Base-by-base conservation (phyloP, 164 flowering plant genomes). In the Houttuynia cordata region DNA sequence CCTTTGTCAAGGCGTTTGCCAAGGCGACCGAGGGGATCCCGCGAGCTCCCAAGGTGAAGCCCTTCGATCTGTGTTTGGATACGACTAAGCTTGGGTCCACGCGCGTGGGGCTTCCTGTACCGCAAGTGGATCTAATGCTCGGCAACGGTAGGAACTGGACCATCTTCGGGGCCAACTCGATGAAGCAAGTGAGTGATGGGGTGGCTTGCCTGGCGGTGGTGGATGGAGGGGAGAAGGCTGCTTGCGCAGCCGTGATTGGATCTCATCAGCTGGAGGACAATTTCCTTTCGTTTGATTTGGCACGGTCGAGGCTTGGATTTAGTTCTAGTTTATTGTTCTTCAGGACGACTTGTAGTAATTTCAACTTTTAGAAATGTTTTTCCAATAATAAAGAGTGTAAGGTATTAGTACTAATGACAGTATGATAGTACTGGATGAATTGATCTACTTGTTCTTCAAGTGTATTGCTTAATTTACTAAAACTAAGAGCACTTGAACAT, bases 211-310 rank as follows among this genome's bases (percentile, higher is more conserved):
- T 76, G 8, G 79, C 79, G 14, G 65, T 75, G 30, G 56, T 73
- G 1, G 74, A 78, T 58, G 79, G 77, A 9, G 82, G 82, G 20
- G 19, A 20, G 61, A 72, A 15, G 19, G 66, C 70, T 4, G 60
- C 64, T 21, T 53, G 64, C 20, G 62, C 70, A 0, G 65, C 64
- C 10, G 73, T 76, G 22, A 69, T 76, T 18, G 78, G 81, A 1
- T 59, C 78, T 0, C 69, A 20, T 52, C 79, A 78, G 53, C 64
- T 78, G 66, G 71, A 75, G 63, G 41, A 73, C 13, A 75, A 70
- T 50, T 73, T 73, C 53, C 51, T 54, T 45, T 56, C n/a, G 70
- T 78, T 78, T 68, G 75, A 75, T 68, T 64, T 70, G 34, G 74
- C 51, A 9, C 10, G 22, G 7, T 63, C 64, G 30, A 64, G 55